Conservation (phyloP, 2,329 filamentous ascomycete species). For the Colletotrichum neosansevieriae region DNA sequence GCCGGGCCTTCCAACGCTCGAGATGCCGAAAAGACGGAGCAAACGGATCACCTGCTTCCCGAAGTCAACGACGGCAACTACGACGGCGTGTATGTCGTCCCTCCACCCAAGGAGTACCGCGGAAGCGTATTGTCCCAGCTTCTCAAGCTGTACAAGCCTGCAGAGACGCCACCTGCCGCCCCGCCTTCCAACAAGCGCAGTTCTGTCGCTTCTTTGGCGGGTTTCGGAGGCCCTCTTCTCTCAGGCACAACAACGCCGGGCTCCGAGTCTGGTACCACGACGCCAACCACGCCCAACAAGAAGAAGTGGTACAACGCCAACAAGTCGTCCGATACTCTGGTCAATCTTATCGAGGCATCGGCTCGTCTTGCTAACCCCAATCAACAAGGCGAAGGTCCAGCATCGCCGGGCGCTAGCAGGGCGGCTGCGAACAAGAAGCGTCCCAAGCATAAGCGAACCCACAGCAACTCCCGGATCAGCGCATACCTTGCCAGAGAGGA, state of each 20-base stretch:
- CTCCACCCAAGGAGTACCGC: conserved; percentile 56
- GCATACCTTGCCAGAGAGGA: conserved; percentile 58
- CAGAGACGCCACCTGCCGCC: conserved; percentile 42
- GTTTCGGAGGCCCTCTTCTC: conserved; percentile 54
- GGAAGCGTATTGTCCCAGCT: conserved; percentile 60
- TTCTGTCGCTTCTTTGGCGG: conserved; percentile 46
- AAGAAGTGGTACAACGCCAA: conserved; percentile 64
- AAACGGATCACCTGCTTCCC: conserved; percentile 40
- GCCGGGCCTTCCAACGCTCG: conserved; percentile 32
- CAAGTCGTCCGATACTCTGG: conserved; percentile 59
- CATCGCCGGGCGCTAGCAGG: conserved; percentile 39
- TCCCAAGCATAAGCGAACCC: conserved; percentile 51
- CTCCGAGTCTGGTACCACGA: conserved; percentile 50
- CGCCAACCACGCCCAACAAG: conserved; percentile 52
- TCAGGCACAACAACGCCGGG: conserved; percentile 51
- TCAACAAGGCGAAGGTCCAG: conserved; percentile 40
- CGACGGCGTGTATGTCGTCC: conserved; percentile 56
- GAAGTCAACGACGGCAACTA: conserved; percentile 55
- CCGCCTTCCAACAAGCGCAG: conserved; percentile 34
- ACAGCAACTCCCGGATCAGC: conserved; percentile 53
- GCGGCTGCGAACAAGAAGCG: conserved; percentile 48
- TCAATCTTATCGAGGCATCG: conserved; percentile 61
- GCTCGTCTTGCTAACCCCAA: conserved; percentile 55
- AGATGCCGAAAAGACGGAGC: conserved; percentile 12
- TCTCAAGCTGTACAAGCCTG: conserved; percentile 59